These are phyloP conservation scores for Barnettozyma pratensis DNA, from an alignment of 805 yeast genomes.

Conservation along the genomic window DNA sequence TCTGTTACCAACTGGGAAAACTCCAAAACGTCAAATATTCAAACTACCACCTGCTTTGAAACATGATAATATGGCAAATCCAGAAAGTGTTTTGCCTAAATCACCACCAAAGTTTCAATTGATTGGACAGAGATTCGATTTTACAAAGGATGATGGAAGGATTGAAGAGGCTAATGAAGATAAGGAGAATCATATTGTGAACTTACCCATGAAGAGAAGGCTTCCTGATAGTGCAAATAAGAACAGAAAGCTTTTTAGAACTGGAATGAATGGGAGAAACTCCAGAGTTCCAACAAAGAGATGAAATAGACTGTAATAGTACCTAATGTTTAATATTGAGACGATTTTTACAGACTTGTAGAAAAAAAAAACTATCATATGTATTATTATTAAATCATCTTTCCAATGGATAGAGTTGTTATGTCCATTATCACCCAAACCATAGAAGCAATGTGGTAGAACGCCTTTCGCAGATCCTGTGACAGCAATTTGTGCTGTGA, in stretches of 20 bases:
- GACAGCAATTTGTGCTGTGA: no score
- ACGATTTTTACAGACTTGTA: no score
- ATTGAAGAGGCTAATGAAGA: conserved; percentile 3
- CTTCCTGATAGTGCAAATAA: conserved; percentile 6
- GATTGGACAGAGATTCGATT: conserved; percentile 22
- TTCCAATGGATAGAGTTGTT: no score
- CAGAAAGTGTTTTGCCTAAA: conserved; percentile 1
- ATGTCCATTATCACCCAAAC: no score
- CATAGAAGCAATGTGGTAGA: no score
- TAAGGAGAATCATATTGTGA: conserved; percentile 6
- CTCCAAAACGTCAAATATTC: conserved; percentile 22
- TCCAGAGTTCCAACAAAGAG: background rate
- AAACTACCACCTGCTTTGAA: conserved; percentile 12
- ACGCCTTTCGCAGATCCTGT: no score
- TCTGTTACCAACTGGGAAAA: conserved; percentile 27
- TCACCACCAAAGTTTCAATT: conserved; percentile 26
- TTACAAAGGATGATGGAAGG: background rate
- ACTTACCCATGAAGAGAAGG: conserved; percentile 1
- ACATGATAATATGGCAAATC: background rate
- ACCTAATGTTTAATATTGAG: no score
- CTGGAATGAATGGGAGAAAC: background rate
- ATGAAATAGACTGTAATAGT: background rate
- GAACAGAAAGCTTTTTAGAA: background rate
- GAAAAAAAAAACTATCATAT: no score
- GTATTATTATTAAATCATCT: no score